Conservation (phyloP, 1,284 basidiomycete species). For the Leccinum subrobustum region DNA sequence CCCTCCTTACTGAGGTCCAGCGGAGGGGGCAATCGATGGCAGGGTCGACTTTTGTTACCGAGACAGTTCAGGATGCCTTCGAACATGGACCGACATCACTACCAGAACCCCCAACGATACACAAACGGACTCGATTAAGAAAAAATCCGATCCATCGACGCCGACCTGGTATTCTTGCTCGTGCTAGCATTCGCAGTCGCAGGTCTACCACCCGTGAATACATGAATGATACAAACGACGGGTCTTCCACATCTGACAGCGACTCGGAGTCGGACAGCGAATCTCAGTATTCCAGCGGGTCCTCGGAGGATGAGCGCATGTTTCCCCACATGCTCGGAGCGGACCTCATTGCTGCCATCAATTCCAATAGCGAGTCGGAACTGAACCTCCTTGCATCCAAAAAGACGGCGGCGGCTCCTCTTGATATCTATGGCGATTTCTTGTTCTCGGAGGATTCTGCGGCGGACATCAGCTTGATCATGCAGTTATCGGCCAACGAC, state of each 20-base stretch:
- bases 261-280: constrained; percentile 20
- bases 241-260: constrained; percentile 19
- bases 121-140: neutral
- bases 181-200: constrained; percentile 25
- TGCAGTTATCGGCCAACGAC: constrained; percentile 23
- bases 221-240: neutral
- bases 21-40: neutral
- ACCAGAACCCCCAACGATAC: neutral
- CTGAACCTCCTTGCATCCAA: constrained; percentile 12
- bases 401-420: neutral
- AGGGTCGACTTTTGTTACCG: neutral
- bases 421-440: constrained; percentile 8
- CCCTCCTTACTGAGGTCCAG: constrained; percentile 2
- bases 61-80: neutral
- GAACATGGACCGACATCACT: neutral
- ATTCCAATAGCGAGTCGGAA: constrained; percentile 30
- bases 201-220: constrained; percentile 5
- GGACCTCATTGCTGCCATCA: constrained; percentile 29
- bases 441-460: constrained; percentile 21
- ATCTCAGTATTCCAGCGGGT: constrained; percentile 23
- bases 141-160: neutral
- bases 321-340: constrained; percentile 29
- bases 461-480: constrained; percentile 23
- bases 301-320: constrained; percentile 22
- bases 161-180: constrained; percentile 21